Evolutionary conservation across 2,329 filamentous ascomycete species (phyloP).

Genomic region (Claviceps sp.): DNA sequence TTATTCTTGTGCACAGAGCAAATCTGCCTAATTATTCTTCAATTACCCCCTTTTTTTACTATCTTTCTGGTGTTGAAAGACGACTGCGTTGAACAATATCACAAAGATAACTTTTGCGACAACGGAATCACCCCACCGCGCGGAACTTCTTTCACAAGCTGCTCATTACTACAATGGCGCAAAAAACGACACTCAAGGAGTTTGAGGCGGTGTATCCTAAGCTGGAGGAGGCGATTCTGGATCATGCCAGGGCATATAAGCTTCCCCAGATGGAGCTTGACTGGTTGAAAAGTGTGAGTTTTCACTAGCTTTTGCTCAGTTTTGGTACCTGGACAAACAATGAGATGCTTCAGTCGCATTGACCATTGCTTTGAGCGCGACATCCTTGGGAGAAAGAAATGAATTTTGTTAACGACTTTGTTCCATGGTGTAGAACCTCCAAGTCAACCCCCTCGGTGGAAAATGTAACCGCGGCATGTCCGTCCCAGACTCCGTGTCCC

Average conservation of each 20-base stretch:
- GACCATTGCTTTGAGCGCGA: too few species aligned
- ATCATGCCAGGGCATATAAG: constrained; percentile 68
- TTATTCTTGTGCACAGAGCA: too few species aligned
- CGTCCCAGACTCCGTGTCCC: constrained; percentile 77
- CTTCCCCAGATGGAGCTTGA: constrained; percentile 66
- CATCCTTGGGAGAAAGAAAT: too few species aligned
- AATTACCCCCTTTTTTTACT: too few species aligned
- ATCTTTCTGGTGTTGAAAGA: too few species aligned
- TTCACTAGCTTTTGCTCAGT: neutral
- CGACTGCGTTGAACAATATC: too few species aligned
- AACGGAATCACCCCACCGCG: too few species aligned
- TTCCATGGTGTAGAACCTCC: constrained; percentile 46
- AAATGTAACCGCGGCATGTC: constrained; percentile 99
- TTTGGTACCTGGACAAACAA: neutral
- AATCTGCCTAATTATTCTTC: too few species aligned
- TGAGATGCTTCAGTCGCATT: too few species aligned
- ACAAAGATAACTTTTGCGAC: too few species aligned
- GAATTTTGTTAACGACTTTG: neutral
- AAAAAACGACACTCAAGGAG: constrained; percentile 67
- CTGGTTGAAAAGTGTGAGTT: constrained; percentile 69
- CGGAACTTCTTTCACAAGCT: neutral
- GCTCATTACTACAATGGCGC: constrained; percentile 32
- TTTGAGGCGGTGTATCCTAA: constrained; percentile 86
- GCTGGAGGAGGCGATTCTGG: constrained; percentile 69
- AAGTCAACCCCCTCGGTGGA: constrained; percentile 79